These are phyloP conservation scores for Melastoma malabathricum DNA, from an alignment of 345 rosid genomes.

Conservation along the genomic window DNA sequence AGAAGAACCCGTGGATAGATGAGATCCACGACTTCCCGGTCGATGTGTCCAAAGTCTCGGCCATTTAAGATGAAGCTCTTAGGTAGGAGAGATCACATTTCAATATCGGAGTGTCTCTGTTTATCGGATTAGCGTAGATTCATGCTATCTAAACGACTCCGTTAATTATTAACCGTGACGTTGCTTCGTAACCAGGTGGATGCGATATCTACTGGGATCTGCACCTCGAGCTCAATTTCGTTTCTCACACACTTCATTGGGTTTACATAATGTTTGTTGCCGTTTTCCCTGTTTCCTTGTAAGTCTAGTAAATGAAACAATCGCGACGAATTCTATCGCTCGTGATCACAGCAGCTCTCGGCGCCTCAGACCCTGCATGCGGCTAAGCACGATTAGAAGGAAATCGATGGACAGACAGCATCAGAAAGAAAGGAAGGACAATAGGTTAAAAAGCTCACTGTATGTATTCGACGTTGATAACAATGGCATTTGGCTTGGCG, in stretches of 20 bases:
- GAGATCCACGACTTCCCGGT: slow-evolving; percentile 35
- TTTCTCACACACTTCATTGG: too few relatives aligned
- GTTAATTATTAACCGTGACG: too few relatives aligned
- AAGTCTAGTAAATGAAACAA: neutral
- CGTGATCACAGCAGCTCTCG: neutral
- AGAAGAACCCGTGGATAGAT: slow-evolving; percentile 42
- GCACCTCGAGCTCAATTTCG: too few relatives aligned
- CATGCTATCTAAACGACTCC: too few relatives aligned
- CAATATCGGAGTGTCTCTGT: neutral
- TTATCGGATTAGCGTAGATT: neutral
- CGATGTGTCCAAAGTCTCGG: slow-evolving; percentile 22
- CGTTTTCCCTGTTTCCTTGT: neutral
- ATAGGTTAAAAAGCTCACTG: slow-evolving; percentile 17
- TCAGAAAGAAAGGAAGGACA: neutral
- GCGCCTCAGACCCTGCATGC: neutral
- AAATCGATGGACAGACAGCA: neutral
- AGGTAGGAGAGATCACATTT: neutral
- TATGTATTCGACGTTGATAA: slow-evolving; percentile 30
- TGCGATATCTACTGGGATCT: too few relatives aligned
- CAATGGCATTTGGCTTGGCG: slow-evolving; percentile 12
- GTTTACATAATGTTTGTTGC: too few relatives aligned
- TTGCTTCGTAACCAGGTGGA: too few relatives aligned
- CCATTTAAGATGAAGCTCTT: slow-evolving; percentile 9
- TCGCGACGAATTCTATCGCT: neutral
- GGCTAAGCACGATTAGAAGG: neutral